Percentiles rank a stretch among this genome's conserved stretches.
Conservation (phyloP, 192 early-diverging fungal species). For the Kappamyces sp. region DNA sequence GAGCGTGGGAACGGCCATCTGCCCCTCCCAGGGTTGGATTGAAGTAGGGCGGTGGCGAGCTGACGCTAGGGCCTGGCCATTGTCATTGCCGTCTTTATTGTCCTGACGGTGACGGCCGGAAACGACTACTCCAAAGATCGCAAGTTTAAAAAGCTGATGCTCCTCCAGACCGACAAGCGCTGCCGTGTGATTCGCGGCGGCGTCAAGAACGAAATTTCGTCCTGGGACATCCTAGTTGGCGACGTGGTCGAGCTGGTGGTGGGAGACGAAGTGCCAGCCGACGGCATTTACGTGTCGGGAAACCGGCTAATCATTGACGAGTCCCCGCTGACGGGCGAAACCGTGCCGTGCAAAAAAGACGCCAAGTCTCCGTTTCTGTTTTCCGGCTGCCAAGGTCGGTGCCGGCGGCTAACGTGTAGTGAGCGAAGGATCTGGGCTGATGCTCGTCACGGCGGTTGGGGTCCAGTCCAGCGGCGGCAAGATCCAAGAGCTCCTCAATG, state of each 20-base stretch:
- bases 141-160: conserved; percentile 55
- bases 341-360: conserved; percentile 49
- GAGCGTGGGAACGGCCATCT: conserved; percentile 44
- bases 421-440: conserved; percentile 45
- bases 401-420: conserved; percentile 10
- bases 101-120: conserved; percentile 50
- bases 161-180: conserved; percentile 52
- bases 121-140: conserved; percentile 56
- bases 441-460: conserved; percentile 52
- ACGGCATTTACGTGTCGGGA: conserved; percentile 46
- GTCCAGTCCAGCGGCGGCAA: conserved; percentile 44
- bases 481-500: conserved; percentile 54
- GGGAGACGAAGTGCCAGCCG: conserved; percentile 55
- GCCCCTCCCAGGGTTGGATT: conserved; percentile 42
- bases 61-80: conserved; percentile 38
- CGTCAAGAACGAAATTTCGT: conserved; percentile 43
- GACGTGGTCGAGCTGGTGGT: conserved; percentile 49
- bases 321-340: conserved; percentile 55
- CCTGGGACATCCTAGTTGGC: conserved; percentile 51
- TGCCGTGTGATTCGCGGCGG: conserved; percentile 49
- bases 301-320: conserved; percentile 53
- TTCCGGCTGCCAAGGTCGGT: conserved; percentile 41
- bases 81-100: conserved; percentile 50
- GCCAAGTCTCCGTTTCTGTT: conserved; percentile 45
- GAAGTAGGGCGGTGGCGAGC: conserved; percentile 17